Evolutionary conservation across 176 grass and related monocot genomes (phyloP).

Genomic region (Melocanna baccifera): DNA sequence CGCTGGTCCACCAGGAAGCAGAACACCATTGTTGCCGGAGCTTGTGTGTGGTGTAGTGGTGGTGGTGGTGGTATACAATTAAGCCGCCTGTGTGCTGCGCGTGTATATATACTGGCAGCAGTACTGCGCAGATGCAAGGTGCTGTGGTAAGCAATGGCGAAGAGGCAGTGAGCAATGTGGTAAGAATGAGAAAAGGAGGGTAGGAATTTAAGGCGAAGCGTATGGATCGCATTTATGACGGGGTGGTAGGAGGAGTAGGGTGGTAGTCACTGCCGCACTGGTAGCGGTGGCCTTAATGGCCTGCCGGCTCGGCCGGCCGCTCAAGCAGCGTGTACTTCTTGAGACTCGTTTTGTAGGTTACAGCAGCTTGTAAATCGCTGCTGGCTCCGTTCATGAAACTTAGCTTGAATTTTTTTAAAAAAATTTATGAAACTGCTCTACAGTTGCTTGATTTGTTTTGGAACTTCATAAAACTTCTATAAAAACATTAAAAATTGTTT

Average conservation of each 20-base stretch:
- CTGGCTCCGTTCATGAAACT: too few relatives aligned
- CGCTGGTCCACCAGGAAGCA: slow-evolving; percentile 96
- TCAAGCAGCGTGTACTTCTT: not conserved
- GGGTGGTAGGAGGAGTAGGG: not conserved
- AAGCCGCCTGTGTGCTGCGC: not conserved
- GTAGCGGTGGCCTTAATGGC: slow-evolving; percentile 32
- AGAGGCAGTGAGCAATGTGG: not conserved
- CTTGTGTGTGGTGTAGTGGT: not conserved
- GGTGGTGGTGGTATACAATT: not conserved
- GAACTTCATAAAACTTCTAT: too few relatives aligned
- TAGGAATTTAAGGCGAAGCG: slow-evolving; percentile 11
- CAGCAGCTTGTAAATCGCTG: too few relatives aligned
- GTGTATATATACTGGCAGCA: not conserved
- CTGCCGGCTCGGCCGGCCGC: not conserved
- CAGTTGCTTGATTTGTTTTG: too few relatives aligned
- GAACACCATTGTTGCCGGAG: slow-evolving; percentile 57
- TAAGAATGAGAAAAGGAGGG: not conserved
- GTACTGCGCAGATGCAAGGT: not conserved
- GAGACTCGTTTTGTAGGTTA: not conserved
- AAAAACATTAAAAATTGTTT: too few relatives aligned
- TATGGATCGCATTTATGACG: slow-evolving; percentile 31
- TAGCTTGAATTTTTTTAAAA: too few relatives aligned
- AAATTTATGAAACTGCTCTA: too few relatives aligned
- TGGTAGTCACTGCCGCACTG: slow-evolving; percentile 12
- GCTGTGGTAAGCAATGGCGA: slow-evolving; percentile 1